phyloP scores from a whole-genome alignment of 192 early-diverging fungal genomes.

The Backusella westeae region DNA sequence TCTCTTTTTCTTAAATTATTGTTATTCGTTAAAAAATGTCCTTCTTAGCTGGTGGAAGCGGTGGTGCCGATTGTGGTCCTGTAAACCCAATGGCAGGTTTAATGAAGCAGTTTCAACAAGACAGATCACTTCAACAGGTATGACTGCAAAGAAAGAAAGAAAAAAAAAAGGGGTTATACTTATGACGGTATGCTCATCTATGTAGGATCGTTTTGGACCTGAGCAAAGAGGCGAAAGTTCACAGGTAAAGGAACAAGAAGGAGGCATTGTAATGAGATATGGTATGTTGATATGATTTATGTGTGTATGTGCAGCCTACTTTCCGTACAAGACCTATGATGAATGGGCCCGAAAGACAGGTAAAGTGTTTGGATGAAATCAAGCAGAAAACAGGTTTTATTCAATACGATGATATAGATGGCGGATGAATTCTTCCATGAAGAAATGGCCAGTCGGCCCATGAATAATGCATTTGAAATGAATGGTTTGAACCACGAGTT shows the following conservation, averaged over 20 bases:
- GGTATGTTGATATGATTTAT: neutral
- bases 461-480: slow-evolving; percentile 61
- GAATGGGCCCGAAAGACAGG: neutral
- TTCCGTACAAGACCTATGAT: slow-evolving; percentile 14
- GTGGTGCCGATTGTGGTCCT: slow-evolving; percentile 74
- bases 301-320: neutral
- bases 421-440: slow-evolving; percentile 56
- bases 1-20: neutral
- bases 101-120: slow-evolving; percentile 78
- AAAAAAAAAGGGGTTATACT: neutral
- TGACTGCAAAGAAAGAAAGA: neutral
- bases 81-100: slow-evolving; percentile 73
- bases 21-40: neutral
- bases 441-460: slow-evolving; percentile 21
- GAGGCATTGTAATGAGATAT: neutral
- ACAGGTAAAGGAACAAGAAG: slow-evolving; percentile 8
- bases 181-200: neutral
- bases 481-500: slow-evolving; percentile 70
- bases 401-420: slow-evolving; percentile 35
- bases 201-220: slow-evolving; percentile 27
- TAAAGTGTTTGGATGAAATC: neutral
- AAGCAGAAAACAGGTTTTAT: neutral
- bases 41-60: slow-evolving; percentile 8
- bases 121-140: slow-evolving; percentile 81
- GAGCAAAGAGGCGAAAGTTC: slow-evolving; percentile 32